A percentile compares a stretch with the other conserved stretches of the same genome.
Conservation (phyloP, 345 rosid genomes). For the Eucalyptus lansdowneana region DNA sequence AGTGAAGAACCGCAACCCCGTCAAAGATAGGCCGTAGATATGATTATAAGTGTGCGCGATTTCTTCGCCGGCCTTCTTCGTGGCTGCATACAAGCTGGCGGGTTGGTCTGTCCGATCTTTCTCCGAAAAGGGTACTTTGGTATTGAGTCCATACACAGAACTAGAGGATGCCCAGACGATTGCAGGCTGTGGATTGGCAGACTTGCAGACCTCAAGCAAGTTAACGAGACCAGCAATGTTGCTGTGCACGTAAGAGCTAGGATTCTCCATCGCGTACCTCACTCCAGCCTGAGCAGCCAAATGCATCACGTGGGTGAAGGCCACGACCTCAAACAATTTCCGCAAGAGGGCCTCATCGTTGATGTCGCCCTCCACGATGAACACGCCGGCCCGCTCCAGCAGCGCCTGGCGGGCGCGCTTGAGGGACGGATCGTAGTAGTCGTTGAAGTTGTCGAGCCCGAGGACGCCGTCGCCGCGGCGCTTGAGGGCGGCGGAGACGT, state of each 20-base stretch:
- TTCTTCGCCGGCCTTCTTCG: constrained; percentile 45
- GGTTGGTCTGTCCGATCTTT: constrained; percentile 90
- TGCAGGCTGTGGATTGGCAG: constrained; percentile 33
- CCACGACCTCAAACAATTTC: constrained; percentile 65
- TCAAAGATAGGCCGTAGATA: constrained; percentile 35
- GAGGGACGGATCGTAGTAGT: constrained; percentile 77
- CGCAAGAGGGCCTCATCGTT: constrained; percentile 56
- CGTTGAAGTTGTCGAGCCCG: constrained; percentile 83
- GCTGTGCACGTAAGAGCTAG: constrained; percentile 35
- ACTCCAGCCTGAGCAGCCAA: constrained; percentile 50
- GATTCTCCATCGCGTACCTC: constrained; percentile 44
- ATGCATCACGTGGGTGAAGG: constrained; percentile 84
- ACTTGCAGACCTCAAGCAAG: constrained; percentile 29
- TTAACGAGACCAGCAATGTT: constrained; percentile 37
- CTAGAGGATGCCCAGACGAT: constrained; percentile 45
- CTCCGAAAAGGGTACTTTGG: constrained; percentile 38
- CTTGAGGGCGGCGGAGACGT: constrained; percentile 68
- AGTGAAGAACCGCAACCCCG: constrained; percentile 39
- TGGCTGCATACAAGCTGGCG: constrained; percentile 50
- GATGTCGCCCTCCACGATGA: constrained; percentile 84
- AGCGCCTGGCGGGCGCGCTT: constrained; percentile 84
- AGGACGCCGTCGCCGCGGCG: constrained; percentile 87
- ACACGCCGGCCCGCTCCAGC: constrained; percentile 63
- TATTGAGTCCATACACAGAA: constrained; percentile 34
- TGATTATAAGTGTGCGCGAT: constrained; percentile 45